Evolutionary conservation across 192 early-diverging fungal genomes (phyloP).

Genomic region (Linderina pennispora): DNA sequence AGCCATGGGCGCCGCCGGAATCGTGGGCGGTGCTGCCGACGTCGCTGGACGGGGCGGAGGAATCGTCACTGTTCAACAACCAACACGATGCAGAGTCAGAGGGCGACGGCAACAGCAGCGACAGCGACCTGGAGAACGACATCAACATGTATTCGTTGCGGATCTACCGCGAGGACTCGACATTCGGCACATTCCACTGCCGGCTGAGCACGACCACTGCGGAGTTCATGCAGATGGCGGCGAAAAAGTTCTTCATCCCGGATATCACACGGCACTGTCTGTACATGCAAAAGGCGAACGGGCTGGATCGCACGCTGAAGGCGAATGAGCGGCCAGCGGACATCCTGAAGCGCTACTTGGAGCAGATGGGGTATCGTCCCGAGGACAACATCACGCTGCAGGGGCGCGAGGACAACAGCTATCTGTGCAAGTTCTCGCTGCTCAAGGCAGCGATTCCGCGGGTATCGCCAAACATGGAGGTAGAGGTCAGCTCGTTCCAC

Average conservation of each 20-base stretch:
- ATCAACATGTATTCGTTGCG: conserved; percentile 57
- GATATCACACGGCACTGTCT: conserved; percentile 54
- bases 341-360: conserved; percentile 65
- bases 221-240: conserved; percentile 67
- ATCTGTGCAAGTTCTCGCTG: conserved; percentile 75
- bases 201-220: conserved; percentile 60
- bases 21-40: conserved; percentile 64
- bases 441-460: conserved; percentile 50
- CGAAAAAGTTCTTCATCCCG: conserved; percentile 76
- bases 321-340: conserved; percentile 65
- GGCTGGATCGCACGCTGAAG: conserved; percentile 63
- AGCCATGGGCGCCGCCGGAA: conserved; percentile 61
- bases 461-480: conserved; percentile 45
- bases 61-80: conserved; percentile 9
- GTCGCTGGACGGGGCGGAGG: conserved; percentile 28
- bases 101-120: conserved; percentile 20
- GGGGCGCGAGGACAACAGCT: conserved; percentile 82
- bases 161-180: conserved; percentile 72
- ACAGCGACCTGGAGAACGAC: conserved; percentile 33
- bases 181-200: conserved; percentile 73
- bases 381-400: conserved; percentile 72
- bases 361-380: conserved; percentile 75
- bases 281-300: conserved; percentile 43
- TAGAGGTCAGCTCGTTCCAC: conserved; percentile 46
- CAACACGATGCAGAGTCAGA: conserved; percentile 26